Conservation (phyloP, 306 rosid species). For the Fragaria nilgerrensis region DNA sequence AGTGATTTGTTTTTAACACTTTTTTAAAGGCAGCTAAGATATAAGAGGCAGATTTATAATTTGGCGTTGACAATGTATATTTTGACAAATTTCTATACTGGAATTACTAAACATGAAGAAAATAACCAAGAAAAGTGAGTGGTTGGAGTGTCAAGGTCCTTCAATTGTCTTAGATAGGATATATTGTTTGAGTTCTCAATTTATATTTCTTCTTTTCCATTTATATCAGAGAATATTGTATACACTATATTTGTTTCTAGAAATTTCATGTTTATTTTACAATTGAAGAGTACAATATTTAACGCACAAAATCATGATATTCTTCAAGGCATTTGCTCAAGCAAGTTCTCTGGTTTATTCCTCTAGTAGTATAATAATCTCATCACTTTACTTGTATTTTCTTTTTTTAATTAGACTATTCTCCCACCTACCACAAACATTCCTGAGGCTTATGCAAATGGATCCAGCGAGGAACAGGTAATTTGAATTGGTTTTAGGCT, state of each 20-base stretch:
- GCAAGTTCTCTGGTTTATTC: not conserved
- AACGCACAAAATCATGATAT: not conserved
- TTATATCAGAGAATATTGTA: not conserved
- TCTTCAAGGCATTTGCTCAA: not conserved
- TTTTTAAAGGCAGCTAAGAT: not conserved
- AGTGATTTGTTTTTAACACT: not conserved
- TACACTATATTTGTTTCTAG: not conserved
- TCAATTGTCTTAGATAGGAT: not conserved
- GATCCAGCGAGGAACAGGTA: constrained; percentile 89
- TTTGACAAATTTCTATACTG: not conserved
- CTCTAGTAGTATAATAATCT: not conserved
- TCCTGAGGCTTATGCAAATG: constrained; percentile 88
- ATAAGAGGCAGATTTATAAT: not conserved
- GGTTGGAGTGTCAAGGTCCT: not conserved
- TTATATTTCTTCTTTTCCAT: not conserved
- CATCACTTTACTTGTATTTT: not conserved
- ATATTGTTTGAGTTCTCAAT: not conserved
- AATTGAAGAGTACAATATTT: not conserved
- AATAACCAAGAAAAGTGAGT: not conserved
- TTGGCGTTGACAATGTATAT: not conserved
- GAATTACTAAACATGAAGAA: not conserved
- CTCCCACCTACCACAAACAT: constrained; percentile 79
- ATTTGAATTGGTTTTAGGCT: not conserved
- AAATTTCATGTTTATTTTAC: not conserved
- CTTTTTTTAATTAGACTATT: constrained; percentile 49